These are phyloP conservation scores for Dalechampia spathulata DNA, from an alignment of 441 rosid genomes.

Conservation along the genomic window DNA sequence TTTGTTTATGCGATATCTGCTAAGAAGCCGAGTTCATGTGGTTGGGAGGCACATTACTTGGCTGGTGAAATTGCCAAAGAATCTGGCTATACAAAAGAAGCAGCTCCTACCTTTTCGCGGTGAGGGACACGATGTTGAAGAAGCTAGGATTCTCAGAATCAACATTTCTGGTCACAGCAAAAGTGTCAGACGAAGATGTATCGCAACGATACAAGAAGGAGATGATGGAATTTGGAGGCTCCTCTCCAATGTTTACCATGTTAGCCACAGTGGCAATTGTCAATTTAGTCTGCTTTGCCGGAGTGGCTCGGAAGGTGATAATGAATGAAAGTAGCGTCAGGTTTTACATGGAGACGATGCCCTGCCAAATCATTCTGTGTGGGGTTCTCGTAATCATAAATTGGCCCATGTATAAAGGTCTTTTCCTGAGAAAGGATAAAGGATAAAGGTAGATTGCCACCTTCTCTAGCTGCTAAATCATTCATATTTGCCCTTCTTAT, in stretches of 20 bases:
- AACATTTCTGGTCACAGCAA: constrained; percentile 50
- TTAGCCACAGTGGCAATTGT: constrained; percentile 49
- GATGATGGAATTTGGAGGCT: constrained; percentile 61
- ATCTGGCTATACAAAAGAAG: constrained; percentile 68
- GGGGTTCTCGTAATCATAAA: constrained; percentile 38
- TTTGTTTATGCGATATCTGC: constrained; percentile 39
- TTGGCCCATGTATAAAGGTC: constrained; percentile 51
- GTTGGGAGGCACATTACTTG: constrained; percentile 51
- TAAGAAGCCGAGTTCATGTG: constrained; percentile 35
- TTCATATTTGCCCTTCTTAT: constrained; percentile 32
- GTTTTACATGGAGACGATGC: constrained; percentile 16
- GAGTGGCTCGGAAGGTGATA: constrained; percentile 22
- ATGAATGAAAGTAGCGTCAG: neutral
- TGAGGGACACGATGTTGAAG: constrained; percentile 33
- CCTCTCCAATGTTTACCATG: constrained; percentile 50
- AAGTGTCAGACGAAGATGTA: constrained; percentile 55
- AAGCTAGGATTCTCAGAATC: constrained; percentile 35
- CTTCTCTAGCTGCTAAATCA: constrained; percentile 27
- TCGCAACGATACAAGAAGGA: constrained; percentile 40
- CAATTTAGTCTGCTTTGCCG: constrained; percentile 38
- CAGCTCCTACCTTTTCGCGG: constrained; percentile 50
- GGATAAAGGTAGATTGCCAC: constrained; percentile 54
- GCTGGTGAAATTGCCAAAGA: constrained; percentile 73
- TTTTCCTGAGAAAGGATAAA: constrained; percentile 46
- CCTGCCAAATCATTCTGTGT: constrained; percentile 38